Evolutionary conservation across 192 early-diverging fungal genomes (phyloP).

Genomic region (Phycomyces blakesleeanus): DNA sequence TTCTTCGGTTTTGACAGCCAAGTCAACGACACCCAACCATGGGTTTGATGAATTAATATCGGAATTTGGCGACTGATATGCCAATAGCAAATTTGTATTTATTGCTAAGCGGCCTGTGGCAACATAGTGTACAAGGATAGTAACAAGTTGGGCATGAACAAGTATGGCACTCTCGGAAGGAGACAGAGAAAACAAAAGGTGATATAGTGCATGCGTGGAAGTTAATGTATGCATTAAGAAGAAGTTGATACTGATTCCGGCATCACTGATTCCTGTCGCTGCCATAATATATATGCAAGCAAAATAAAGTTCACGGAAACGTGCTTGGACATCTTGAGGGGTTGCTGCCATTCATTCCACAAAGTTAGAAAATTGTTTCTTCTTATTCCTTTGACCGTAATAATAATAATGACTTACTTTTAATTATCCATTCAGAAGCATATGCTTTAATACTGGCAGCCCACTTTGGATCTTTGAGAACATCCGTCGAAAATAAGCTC

Average conservation of each 20-base stretch:
- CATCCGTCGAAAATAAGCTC: constrained; percentile 6
- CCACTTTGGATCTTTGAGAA: constrained; percentile 18
- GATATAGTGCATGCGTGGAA: constrained; percentile 48
- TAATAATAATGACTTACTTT: no score
- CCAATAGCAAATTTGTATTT: constrained; percentile 25
- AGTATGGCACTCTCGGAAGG: constrained; percentile 38
- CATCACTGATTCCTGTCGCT: constrained; percentile 32
- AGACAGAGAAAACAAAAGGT: constrained; percentile 31
- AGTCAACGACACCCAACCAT: constrained; percentile 46
- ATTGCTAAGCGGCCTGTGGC: constrained; percentile 41
- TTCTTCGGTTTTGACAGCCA: constrained; percentile 44
- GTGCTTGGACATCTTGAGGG: constrained; percentile 32
- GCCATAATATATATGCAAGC: constrained; percentile 33
- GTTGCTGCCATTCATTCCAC: no score
- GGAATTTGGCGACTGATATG: constrained; percentile 21
- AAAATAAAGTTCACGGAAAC: constrained; percentile 41
- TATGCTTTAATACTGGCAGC: constrained; percentile 30
- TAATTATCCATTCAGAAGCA: constrained; percentile 38
- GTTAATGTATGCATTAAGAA: constrained; percentile 53
- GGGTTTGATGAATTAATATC: constrained; percentile 27
- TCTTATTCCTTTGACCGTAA: no score
- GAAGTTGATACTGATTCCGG: constrained; percentile 41
- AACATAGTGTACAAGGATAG: constrained; percentile 36
- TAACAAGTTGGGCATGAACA: constrained; percentile 39
- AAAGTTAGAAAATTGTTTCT: no score